Percentiles rank a stretch among this genome's conserved stretches.
phyloP scores from a whole-genome alignment of 192 early-diverging fungal genomes.

The Nowakowskiella sp. region DNA sequence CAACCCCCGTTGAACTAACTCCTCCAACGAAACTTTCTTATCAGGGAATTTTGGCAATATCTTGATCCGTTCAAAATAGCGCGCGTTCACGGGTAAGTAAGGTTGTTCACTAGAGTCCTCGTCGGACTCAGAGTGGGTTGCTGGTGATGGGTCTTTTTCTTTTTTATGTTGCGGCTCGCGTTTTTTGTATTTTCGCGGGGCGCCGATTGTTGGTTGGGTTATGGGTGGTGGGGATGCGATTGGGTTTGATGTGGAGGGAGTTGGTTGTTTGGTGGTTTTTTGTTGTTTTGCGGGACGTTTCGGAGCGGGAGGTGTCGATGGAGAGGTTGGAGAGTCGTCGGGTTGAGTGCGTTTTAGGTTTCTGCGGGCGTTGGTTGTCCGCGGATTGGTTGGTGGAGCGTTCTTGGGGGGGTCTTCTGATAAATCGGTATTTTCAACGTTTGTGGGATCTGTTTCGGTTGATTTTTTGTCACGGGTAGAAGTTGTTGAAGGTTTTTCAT shows the following conservation, averaged over 20 bases:
- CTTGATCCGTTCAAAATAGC: not conserved
- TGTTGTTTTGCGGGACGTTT: not conserved
- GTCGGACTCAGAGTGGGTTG: not conserved
- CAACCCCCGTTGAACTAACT: no score
- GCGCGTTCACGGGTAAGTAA: not conserved
- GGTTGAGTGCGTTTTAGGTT: not conserved
- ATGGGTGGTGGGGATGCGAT: not conserved
- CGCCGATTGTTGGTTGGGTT: not conserved
- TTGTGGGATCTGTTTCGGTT: not conserved
- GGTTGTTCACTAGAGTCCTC: not conserved
- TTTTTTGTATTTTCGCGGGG: slow-evolving; percentile 1
- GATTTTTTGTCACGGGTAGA: not conserved
- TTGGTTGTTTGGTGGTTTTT: not conserved
- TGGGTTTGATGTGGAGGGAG: not conserved
- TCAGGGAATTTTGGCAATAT: no score
- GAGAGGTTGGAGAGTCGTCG: not conserved
- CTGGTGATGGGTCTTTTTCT: not conserved
- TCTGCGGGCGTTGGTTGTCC: not conserved
- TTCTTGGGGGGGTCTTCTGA: not conserved
- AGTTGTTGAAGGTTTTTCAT: not conserved
- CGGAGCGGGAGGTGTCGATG: not conserved
- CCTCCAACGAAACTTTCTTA: no score
- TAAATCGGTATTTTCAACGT: not conserved
- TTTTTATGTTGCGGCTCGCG: slow-evolving; percentile 9
- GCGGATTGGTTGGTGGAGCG: not conserved